Conservation (phyloP, 1,139 yeast genomes). For the Hansenula sp. region DNA sequence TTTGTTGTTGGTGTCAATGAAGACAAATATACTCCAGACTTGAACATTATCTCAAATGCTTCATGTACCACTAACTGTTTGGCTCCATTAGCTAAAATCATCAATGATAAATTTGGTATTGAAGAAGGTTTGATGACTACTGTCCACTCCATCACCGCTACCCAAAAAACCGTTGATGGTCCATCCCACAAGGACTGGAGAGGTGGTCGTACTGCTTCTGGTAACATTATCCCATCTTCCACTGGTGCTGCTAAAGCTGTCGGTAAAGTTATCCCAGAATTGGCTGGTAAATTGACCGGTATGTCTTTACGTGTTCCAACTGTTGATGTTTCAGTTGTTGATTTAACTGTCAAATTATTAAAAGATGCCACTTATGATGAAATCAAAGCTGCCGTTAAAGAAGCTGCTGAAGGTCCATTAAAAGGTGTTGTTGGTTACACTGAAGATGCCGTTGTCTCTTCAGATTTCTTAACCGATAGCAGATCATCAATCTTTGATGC, state of each 20-base stretch:
- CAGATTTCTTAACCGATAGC: constrained; percentile 76
- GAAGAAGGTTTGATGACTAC: constrained; percentile 91
- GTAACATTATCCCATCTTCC: constrained; percentile 85
- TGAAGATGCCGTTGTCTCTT: constrained; percentile 81
- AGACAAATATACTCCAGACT: constrained; percentile 66
- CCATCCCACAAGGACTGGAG: constrained; percentile 93
- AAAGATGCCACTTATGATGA: constrained; percentile 71
- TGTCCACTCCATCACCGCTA: constrained; percentile 86
- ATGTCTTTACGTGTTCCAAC: constrained; percentile 88
- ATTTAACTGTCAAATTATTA: constrained; percentile 65
- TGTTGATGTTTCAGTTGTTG: constrained; percentile 79
- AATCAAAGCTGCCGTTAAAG: constrained; percentile 68
- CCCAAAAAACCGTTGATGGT: constrained; percentile 90
- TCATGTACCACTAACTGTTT: constrained; percentile 90
- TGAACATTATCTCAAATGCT: constrained; percentile 76
- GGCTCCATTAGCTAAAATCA: constrained; percentile 84
- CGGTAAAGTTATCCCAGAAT: constrained; percentile 85
- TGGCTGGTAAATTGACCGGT: constrained; percentile 88
- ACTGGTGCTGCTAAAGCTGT: constrained; percentile 95
- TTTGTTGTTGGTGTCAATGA: constrained; percentile 82
- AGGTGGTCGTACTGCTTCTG: constrained; percentile 91
- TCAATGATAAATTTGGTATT: constrained; percentile 76
- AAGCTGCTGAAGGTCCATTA: constrained; percentile 64
- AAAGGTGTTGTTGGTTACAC: constrained; percentile 83
- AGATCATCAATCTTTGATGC: constrained; percentile 83